A percentile compares a stretch with the other conserved stretches of the same genome.
phyloP scores from a whole-genome alignment of 768 basidiomycete genomes.

The Tylopilus subfusipes region DNA sequence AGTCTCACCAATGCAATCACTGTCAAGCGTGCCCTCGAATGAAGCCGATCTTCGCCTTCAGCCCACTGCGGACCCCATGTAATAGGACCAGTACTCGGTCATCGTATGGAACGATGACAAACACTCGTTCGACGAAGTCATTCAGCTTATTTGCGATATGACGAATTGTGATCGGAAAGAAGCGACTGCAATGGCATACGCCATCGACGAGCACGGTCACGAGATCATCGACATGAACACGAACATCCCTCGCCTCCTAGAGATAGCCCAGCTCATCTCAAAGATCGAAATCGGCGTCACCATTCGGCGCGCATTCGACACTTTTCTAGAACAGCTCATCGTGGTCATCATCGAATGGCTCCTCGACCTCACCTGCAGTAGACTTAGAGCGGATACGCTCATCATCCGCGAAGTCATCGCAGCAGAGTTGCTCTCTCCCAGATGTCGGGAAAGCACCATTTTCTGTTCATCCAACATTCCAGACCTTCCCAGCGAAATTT shows the following conservation, averaged over 20 bases:
- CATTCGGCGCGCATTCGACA: conserved; percentile 81
- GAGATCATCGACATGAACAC: conserved; percentile 76
- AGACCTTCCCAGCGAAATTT: conserved; percentile 38
- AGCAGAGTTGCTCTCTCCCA: conserved; percentile 59
- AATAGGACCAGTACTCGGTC: conserved; percentile 75
- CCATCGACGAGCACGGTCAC: conserved; percentile 78
- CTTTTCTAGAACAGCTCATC: conserved; percentile 82
- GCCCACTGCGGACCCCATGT: conserved; percentile 73
- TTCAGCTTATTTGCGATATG: conserved; percentile 60
- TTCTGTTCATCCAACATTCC: conserved; percentile 36
- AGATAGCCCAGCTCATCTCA: conserved; percentile 72
- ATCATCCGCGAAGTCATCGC: conserved; percentile 72
- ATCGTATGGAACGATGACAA: conserved; percentile 97
- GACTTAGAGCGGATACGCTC: conserved; percentile 63
- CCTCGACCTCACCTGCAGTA: conserved; percentile 70
- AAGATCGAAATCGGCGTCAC: conserved; percentile 92
- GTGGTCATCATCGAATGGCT: conserved; percentile 85
- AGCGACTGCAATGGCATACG: conserved; percentile 50
- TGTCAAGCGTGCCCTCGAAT: conserved; percentile 54
- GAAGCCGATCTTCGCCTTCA: conserved; percentile 72
- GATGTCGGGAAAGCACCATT: conserved; percentile 49
- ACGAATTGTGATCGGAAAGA: conserved; percentile 52
- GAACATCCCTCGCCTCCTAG: conserved; percentile 52
- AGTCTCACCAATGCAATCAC: no score
- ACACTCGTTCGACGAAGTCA: conserved; percentile 88